Percentiles rank a stretch among this genome's conserved stretches.
These are phyloP conservation scores for Plasmodium berghei DNA, from an alignment of 169 alveolate species.

Conservation along the genomic window DNA sequence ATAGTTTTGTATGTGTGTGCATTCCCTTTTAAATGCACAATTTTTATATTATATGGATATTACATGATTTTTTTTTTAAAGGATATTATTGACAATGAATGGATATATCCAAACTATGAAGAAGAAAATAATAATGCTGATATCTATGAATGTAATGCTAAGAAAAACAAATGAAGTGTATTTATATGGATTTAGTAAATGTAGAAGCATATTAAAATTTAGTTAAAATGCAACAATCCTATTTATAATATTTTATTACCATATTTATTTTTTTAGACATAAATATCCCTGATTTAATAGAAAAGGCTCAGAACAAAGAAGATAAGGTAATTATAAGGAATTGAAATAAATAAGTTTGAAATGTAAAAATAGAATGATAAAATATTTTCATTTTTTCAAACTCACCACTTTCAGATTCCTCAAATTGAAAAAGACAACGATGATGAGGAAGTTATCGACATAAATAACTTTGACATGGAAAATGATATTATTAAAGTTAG, in stretches of 20 bases:
- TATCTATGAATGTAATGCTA: slow-evolving; percentile 35
- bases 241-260: background rate
- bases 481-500: slow-evolving; percentile 32
- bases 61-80: slow-evolving; percentile 20
- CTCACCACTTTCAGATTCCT: background rate
- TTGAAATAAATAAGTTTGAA: background rate
- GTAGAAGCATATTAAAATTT: background rate
- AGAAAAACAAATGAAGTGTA: background rate
- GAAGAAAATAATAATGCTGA: slow-evolving; percentile 69
- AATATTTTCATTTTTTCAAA: background rate
- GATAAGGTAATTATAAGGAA: slow-evolving; percentile 15
- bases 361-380: slow-evolving; percentile 13
- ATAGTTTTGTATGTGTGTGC: slow-evolving; percentile 3
- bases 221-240: background rate
- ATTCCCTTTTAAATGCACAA: background rate
- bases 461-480: slow-evolving; percentile 50
- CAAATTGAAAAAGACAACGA: slow-evolving; percentile 15
- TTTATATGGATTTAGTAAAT: background rate
- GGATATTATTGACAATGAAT: slow-evolving; percentile 67
- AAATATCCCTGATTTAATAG: background rate
- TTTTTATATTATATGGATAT: background rate
- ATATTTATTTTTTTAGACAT: slow-evolving; percentile 15
- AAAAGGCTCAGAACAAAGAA: background rate
- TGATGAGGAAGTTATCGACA: slow-evolving; percentile 63
- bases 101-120: slow-evolving; percentile 62